Percentiles rank a stretch among this genome's conserved stretches.
phyloP scores from a whole-genome alignment of 1,284 basidiomycete genomes.

The Ganoderma multipileum region DNA sequence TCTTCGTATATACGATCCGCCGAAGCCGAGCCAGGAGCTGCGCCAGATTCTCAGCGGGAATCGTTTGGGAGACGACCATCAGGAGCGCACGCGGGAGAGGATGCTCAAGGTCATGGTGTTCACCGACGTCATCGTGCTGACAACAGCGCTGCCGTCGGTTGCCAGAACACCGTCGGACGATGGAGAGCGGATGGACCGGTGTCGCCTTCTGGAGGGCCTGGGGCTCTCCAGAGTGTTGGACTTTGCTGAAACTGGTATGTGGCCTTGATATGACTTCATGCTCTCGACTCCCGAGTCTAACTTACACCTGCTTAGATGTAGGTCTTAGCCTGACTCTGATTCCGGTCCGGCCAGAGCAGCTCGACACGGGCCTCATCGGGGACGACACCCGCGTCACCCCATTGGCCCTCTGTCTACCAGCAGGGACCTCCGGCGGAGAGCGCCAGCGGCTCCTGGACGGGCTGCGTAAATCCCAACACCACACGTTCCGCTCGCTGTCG shows the following conservation, averaged over 20 bases:
- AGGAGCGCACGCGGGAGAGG: constrained; percentile 5
- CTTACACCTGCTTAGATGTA: constrained; percentile 35
- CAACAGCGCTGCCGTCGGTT: constrained; percentile 34
- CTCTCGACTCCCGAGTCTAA: neutral
- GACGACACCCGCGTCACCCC: constrained; percentile 49
- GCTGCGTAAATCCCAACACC: constrained; percentile 56
- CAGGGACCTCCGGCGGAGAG: constrained; percentile 26
- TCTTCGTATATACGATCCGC: neutral
- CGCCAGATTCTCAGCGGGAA: constrained; percentile 3
- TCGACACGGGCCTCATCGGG: constrained; percentile 49
- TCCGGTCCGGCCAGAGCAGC: constrained; percentile 50
- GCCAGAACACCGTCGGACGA: constrained; percentile 38
- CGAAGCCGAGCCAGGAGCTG: constrained; percentile 5
- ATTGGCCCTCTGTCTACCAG: constrained; percentile 39
- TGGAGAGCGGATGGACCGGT: constrained; percentile 41
- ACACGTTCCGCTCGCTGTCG: constrained; percentile 59
- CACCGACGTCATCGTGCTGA: constrained; percentile 56
- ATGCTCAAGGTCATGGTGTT: constrained; percentile 56
- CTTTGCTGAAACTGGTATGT: constrained; percentile 45
- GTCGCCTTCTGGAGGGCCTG: constrained; percentile 54
- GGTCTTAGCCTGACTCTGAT: constrained; percentile 60
- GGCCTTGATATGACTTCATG: neutral
- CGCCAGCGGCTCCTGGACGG: constrained; percentile 53
- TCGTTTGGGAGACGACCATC: neutral
- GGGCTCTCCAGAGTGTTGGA: constrained; percentile 65